Conservation (phyloP, 2,329 filamentous ascomycete genomes). For the Nothophoma quercina region DNA sequence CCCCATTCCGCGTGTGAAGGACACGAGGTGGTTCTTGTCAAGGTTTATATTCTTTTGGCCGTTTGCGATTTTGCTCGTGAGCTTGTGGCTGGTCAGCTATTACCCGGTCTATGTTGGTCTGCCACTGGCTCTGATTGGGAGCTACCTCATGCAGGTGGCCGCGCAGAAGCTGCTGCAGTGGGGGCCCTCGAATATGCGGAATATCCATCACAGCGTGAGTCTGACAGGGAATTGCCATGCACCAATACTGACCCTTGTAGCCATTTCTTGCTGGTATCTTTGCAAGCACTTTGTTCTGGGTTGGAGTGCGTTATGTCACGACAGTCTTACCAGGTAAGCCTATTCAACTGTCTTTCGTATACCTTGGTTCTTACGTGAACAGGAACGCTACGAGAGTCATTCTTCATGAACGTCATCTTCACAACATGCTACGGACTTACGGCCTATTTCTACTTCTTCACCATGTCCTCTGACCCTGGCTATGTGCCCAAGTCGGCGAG, state of each 20-base stretch:
- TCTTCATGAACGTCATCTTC: slow-evolving; percentile 83
- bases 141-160: slow-evolving; percentile 77
- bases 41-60: slow-evolving; percentile 93
- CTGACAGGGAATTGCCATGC: not conserved
- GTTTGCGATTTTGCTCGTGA: slow-evolving; percentile 75
- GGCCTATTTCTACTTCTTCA: slow-evolving; percentile 83
- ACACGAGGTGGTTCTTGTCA: slow-evolving; percentile 78
- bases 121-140: slow-evolving; percentile 71
- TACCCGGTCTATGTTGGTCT: slow-evolving; percentile 78
- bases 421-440: slow-evolving; percentile 69
- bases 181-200: slow-evolving; percentile 86
- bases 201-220: slow-evolving; percentile 85
- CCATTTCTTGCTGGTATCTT: slow-evolving; percentile 96
- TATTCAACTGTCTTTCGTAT: not conserved
- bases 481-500: slow-evolving; percentile 91
- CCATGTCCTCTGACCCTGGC: slow-evolving; percentile 89
- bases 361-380: slow-evolving; percentile 40
- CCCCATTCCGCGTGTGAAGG: slow-evolving; percentile 78
- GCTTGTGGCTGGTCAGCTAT: slow-evolving; percentile 75
- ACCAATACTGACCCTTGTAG: slow-evolving; percentile 53
- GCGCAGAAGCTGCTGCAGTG: slow-evolving; percentile 80
- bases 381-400: slow-evolving; percentile 71
- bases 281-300: slow-evolving; percentile 82
- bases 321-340: slow-evolving; percentile 74
- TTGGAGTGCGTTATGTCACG: slow-evolving; percentile 77